Percentiles rank a stretch among this genome's conserved stretches.
Evolutionary conservation across 306 rosid species (phyloP).

Genomic region (Sechiopsis laciniata): DNA sequence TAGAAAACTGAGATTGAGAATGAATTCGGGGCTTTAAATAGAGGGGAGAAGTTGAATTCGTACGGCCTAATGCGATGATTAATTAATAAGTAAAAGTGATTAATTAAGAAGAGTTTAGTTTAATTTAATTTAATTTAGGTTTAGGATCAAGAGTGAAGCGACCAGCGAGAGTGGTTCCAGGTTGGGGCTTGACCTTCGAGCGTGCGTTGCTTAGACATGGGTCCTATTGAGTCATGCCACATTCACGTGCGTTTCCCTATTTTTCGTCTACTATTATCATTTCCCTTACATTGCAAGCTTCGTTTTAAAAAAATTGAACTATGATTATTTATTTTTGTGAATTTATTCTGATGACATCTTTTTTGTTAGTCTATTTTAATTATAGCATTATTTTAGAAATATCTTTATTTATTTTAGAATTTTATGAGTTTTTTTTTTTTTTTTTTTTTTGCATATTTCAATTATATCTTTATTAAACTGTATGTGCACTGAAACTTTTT

Average conservation of each 20-base stretch:
- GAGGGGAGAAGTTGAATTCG: not conserved
- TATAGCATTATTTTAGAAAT: too few relatives aligned
- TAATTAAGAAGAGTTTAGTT: not conserved
- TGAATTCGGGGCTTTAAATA: not conserved
- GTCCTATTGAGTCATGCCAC: not conserved
- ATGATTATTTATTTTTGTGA: too few relatives aligned
- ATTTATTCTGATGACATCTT: too few relatives aligned
- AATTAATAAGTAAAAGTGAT: not conserved
- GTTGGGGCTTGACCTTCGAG: not conserved
- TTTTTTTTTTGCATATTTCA: too few relatives aligned
- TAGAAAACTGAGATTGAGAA: not conserved
- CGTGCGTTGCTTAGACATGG: not conserved
- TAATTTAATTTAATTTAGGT: not conserved
- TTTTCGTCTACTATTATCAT: too few relatives aligned
- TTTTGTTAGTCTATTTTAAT: too few relatives aligned
- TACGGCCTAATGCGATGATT: not conserved
- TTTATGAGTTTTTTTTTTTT: too few relatives aligned
- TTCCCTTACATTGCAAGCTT: too few relatives aligned
- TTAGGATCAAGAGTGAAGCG: not conserved
- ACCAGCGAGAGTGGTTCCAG: not conserved
- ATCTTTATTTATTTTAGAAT: too few relatives aligned
- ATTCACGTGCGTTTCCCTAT: not conserved
- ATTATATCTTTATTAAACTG: too few relatives aligned
- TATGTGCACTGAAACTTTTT: too few relatives aligned
- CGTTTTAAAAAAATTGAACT: too few relatives aligned